phyloP scores from a whole-genome alignment of 2,329 filamentous ascomycete genomes.

The Dactylonectria estremocensis region DNA sequence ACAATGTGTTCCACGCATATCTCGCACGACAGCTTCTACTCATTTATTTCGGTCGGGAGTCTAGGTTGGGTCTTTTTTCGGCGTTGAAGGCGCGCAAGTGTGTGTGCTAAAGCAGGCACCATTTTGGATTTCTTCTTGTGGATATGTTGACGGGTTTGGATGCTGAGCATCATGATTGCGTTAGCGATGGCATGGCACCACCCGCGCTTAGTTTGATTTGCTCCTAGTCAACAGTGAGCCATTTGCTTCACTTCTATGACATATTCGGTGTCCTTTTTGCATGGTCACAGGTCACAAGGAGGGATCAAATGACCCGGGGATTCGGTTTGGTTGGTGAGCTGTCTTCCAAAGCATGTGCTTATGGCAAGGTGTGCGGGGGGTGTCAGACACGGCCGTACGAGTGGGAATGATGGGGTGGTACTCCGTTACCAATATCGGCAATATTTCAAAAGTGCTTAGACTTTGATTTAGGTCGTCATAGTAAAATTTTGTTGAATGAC shows the following conservation, averaged over 20 bases:
- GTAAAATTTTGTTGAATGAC: not conserved
- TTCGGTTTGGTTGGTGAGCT: constrained; percentile 9
- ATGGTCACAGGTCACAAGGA: not conserved
- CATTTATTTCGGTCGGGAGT: constrained; percentile 21
- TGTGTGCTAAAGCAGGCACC: constrained; percentile 5
- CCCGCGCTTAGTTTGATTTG: constrained; percentile 1
- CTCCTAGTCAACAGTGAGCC: constrained; percentile 1
- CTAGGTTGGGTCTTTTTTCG: constrained; percentile 16
- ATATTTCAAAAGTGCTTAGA: constrained; percentile 21
- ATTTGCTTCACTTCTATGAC: constrained; percentile 15
- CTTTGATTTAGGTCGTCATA: constrained; percentile 9
- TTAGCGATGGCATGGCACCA: constrained; percentile 3
- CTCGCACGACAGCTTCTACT: constrained; percentile 6
- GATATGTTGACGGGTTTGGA: not conserved
- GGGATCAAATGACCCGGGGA: constrained; percentile 20
- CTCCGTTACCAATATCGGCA: constrained; percentile 17
- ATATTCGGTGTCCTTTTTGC: constrained; percentile 2
- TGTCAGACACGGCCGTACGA: not conserved
- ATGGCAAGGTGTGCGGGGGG: constrained; percentile 2
- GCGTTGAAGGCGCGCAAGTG: constrained; percentile 21
- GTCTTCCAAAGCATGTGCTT: not conserved
- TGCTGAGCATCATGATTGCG: not conserved
- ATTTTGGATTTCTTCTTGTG: constrained; percentile 12
- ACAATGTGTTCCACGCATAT: constrained; percentile 15
- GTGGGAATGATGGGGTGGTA: constrained; percentile 10